These are phyloP conservation scores for Camellia lanceoleosa DNA, from an alignment of 148 eudicot genomes.

Conservation along the genomic window DNA sequence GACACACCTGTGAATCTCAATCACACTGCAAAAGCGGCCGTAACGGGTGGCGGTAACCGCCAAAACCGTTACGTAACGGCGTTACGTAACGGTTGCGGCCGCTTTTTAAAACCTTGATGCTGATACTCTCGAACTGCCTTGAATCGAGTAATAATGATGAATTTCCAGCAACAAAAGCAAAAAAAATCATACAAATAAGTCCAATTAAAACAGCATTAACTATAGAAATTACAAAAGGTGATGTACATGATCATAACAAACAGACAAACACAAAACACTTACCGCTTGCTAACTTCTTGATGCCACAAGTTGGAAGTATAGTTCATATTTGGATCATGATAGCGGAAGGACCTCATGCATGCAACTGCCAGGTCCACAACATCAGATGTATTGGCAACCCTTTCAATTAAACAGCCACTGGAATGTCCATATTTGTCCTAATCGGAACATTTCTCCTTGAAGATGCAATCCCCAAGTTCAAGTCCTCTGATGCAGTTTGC, in stretches of 20 bases:
- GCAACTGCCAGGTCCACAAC: slow-evolving; percentile 5
- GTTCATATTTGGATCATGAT: not conserved
- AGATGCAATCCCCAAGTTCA: slow-evolving; percentile 32
- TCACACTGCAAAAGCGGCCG: too few species aligned
- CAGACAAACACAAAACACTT: slow-evolving; percentile 5
- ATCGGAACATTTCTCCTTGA: slow-evolving; percentile 27
- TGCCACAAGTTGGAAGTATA: not conserved
- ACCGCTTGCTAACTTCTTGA: not conserved
- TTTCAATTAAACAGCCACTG: slow-evolving; percentile 49
- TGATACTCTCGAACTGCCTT: not conserved
- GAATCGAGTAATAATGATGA: not conserved
- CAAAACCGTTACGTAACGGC: too few species aligned
- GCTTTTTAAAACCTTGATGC: too few species aligned
- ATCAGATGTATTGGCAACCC: slow-evolving; percentile 13
- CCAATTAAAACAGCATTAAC: not conserved
- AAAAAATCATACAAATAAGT: not conserved
- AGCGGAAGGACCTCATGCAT: slow-evolving; percentile 10
- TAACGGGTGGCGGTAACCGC: too few species aligned
- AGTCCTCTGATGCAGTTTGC: slow-evolving; percentile 34
- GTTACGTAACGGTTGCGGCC: too few species aligned
- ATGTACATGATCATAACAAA: not conserved
- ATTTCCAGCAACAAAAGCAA: not conserved
- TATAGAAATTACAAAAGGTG: not conserved
- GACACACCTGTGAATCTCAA: too few species aligned
- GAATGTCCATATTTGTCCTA: slow-evolving; percentile 42